Percentiles rank a stretch among this genome's conserved stretches.
Evolutionary conservation across 129 eudicot species (phyloP).

Genomic region (Flaveria trinervia): DNA sequence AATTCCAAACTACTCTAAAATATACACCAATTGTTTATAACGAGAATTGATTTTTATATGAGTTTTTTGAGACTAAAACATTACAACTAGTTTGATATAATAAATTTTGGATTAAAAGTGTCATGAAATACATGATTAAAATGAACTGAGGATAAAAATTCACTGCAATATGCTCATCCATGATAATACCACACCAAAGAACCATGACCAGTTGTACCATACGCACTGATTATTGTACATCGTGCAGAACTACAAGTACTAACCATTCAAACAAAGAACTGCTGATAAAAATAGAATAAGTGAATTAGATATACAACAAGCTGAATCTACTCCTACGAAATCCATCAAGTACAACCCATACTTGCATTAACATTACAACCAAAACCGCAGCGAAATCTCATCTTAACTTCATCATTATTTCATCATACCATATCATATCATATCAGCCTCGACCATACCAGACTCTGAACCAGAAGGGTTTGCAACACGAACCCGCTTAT

Average conservation of each 20-base stretch:
- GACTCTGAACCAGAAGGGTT: slow-evolving; percentile 33
- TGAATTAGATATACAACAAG: slow-evolving; percentile 33
- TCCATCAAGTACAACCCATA: slow-evolving; percentile 32
- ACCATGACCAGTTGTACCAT: slow-evolving; percentile 10
- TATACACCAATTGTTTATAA: no score
- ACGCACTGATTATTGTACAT: slow-evolving; percentile 8
- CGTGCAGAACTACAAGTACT: slow-evolving; percentile 11
- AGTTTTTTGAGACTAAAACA: background rate
- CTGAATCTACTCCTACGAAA: slow-evolving; percentile 33
- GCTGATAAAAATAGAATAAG: slow-evolving; percentile 24
- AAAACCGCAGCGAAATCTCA: slow-evolving; percentile 31
- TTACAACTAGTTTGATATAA: background rate
- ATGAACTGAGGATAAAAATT: background rate
- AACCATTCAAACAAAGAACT: slow-evolving; percentile 27
- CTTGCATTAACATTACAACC: slow-evolving; percentile 32
- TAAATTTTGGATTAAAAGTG: background rate
- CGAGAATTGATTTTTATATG: no score
- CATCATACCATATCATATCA: background rate
- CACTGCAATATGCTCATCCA: background rate
- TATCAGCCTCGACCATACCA: slow-evolving; percentile 30
- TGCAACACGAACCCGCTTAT: slow-evolving; percentile 25
- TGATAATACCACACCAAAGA: background rate
- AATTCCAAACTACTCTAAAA: no score
- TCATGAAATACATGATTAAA: background rate
- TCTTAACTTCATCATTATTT: background rate